phyloP scores from a whole-genome alignment of 108 stramenopile genomes.

The Cyclostephanos invisitatus region DNA sequence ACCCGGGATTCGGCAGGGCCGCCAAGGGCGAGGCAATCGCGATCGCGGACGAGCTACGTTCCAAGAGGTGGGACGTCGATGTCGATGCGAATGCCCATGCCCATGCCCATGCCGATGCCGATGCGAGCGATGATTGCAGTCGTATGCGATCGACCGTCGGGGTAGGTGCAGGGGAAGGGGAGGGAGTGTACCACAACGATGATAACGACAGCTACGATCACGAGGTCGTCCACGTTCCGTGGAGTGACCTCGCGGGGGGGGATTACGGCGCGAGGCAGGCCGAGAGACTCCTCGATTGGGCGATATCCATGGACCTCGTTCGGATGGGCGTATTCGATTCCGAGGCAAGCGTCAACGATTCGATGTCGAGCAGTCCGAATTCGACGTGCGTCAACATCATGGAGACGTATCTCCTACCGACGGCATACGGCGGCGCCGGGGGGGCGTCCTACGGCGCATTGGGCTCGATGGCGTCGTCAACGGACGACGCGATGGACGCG shows the following conservation, averaged over 20 bases:
- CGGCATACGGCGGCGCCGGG: slow-evolving; percentile 33
- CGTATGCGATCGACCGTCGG: background rate
- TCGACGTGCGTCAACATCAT: slow-evolving; percentile 34
- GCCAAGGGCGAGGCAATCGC: slow-evolving; percentile 43
- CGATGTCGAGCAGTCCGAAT: slow-evolving; percentile 26
- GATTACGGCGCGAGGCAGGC: slow-evolving; percentile 38
- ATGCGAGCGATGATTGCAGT: background rate
- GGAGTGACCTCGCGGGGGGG: slow-evolving; percentile 2
- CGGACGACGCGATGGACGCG: too few relatives aligned
- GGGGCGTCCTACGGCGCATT: background rate
- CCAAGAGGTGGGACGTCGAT: background rate
- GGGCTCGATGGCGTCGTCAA: too few relatives aligned
- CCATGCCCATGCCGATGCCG: background rate
- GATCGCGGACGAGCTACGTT: slow-evolving; percentile 13
- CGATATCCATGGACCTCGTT: slow-evolving; percentile 30
- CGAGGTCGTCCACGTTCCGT: background rate
- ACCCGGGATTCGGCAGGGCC: slow-evolving; percentile 48
- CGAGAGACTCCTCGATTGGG: slow-evolving; percentile 42
- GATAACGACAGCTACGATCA: background rate
- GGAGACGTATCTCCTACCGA: slow-evolving; percentile 40
- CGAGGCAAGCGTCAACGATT: background rate
- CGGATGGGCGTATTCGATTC: slow-evolving; percentile 29
- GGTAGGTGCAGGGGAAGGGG: too few relatives aligned
- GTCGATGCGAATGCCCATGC: background rate
- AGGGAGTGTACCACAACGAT: background rate